These are phyloP conservation scores for Stagonosporopsis vannaccii DNA, from an alignment of 2,329 filamentous ascomycete species.

Conservation along the genomic window DNA sequence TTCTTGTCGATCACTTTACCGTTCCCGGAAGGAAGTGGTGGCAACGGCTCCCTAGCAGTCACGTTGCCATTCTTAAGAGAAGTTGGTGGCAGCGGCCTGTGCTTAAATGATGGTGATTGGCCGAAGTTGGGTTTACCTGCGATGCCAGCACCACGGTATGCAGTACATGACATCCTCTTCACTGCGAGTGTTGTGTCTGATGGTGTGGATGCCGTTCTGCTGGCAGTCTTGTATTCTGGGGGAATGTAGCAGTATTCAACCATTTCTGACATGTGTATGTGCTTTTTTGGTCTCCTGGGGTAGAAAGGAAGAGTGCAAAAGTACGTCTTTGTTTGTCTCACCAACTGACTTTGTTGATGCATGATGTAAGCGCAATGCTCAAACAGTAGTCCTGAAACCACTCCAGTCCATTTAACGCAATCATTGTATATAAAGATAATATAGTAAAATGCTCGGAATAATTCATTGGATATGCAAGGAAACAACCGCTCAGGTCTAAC, in stretches of 20 bases:
- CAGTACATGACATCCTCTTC: background rate
- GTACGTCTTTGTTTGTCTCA: background rate
- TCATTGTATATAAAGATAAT: too few relatives aligned
- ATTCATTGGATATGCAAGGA: too few relatives aligned
- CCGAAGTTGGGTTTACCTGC: constrained; percentile 2
- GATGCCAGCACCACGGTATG: background rate
- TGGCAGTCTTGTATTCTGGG: background rate
- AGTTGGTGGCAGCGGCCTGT: background rate
- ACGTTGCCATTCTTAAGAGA: background rate
- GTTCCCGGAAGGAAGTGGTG: background rate
- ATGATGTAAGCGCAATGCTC: too few relatives aligned
- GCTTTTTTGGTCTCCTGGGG: background rate
- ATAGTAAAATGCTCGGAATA: too few relatives aligned
- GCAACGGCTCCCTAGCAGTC: background rate
- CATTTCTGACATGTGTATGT: background rate
- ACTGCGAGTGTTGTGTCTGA: too few relatives aligned
- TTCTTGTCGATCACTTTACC: background rate
- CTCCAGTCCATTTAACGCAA: too few relatives aligned
- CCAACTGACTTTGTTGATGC: background rate
- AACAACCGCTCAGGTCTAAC: too few relatives aligned
- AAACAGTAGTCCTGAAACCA: too few relatives aligned
- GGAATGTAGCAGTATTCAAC: constrained; percentile 7
- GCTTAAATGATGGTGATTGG: background rate
- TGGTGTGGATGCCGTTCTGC: background rate
- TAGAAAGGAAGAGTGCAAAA: background rate